Evolutionary conservation across 768 basidiomycete genomes (phyloP).

Genomic region (Termitomyces sp.): DNA sequence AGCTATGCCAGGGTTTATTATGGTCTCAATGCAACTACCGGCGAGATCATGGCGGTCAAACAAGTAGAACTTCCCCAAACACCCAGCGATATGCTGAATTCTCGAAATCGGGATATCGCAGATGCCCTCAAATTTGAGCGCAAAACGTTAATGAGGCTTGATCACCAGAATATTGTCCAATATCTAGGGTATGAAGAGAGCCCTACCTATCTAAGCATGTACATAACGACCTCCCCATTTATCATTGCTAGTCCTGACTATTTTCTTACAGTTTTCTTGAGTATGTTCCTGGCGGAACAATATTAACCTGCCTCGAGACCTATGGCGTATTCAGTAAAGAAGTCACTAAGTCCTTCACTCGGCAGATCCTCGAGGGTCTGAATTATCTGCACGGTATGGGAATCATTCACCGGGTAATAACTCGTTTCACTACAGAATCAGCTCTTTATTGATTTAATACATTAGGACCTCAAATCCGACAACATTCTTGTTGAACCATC

Average conservation of each 20-base stretch:
- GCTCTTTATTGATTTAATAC: slow-evolving; percentile 6
- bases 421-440: not conserved
- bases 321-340: slow-evolving; percentile 83
- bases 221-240: slow-evolving; percentile 25
- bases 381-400: slow-evolving; percentile 83
- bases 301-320: slow-evolving; percentile 72
- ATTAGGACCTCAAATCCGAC: slow-evolving; percentile 87
- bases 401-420: slow-evolving; percentile 77
- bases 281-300: slow-evolving; percentile 94
- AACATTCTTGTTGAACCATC: slow-evolving; percentile 88
- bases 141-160: slow-evolving; percentile 80
- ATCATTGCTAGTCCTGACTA: not conserved
- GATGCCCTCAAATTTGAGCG: slow-evolving; percentile 86
- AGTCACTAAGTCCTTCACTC: slow-evolving; percentile 82
- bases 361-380: slow-evolving; percentile 83
- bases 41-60: slow-evolving; percentile 94
- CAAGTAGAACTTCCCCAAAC: slow-evolving; percentile 88
- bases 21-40: slow-evolving; percentile 84
- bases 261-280: slow-evolving; percentile 73
- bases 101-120: slow-evolving; percentile 64
- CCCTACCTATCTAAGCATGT: slow-evolving; percentile 76
- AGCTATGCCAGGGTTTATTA: slow-evolving; percentile 92
- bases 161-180: slow-evolving; percentile 89
- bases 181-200: slow-evolving; percentile 89
- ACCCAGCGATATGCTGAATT: slow-evolving; percentile 64